Conservation (phyloP, 2,329 filamentous ascomycete species). For the Cordyceps militaris region DNA sequence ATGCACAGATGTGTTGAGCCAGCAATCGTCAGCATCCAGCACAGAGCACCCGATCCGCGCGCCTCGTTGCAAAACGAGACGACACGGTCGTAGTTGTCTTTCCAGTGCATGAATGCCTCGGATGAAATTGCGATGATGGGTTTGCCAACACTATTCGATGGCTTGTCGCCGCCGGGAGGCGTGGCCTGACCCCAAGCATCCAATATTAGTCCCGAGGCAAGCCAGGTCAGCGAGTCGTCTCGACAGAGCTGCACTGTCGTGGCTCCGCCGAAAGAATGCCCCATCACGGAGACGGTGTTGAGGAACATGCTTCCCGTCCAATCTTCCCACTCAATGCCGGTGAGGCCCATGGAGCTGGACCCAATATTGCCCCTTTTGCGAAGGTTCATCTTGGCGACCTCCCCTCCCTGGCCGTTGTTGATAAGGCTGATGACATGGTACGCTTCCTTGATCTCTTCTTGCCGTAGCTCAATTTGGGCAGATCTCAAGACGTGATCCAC, state of each 20-base stretch:
- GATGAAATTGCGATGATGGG: constrained; percentile 58
- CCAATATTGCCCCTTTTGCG: constrained; percentile 51
- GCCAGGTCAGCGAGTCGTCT: constrained; percentile 44
- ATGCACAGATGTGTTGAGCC: constrained; percentile 61
- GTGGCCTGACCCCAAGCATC: constrained; percentile 55
- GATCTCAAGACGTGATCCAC: constrained; percentile 52
- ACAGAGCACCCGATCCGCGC: constrained; percentile 35
- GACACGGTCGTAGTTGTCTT: constrained; percentile 53
- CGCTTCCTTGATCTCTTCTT: constrained; percentile 59
- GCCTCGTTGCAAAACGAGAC: constrained; percentile 50
- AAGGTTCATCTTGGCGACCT: constrained; percentile 45
- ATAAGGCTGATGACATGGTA: constrained; percentile 50
- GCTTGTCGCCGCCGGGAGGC: constrained; percentile 36
- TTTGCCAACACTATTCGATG: constrained; percentile 37
- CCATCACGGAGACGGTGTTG: constrained; percentile 52
- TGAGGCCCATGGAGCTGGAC: constrained; percentile 50
- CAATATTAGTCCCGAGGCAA: constrained; percentile 58
- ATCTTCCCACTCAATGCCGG: constrained; percentile 45
- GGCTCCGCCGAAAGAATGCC: constrained; percentile 61
- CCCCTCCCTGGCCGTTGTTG: constrained; percentile 44
- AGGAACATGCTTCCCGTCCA: constrained; percentile 52
- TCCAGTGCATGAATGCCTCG: constrained; percentile 66
- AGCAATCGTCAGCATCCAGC: constrained; percentile 45
- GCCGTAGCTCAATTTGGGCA: constrained; percentile 55
- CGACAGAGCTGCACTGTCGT: constrained; percentile 55